A percentile compares a stretch with the other conserved stretches of the same genome.
These are phyloP conservation scores for Backusella mclennaniae DNA, from an alignment of 192 early-diverging fungal genomes.

Conservation along the genomic window DNA sequence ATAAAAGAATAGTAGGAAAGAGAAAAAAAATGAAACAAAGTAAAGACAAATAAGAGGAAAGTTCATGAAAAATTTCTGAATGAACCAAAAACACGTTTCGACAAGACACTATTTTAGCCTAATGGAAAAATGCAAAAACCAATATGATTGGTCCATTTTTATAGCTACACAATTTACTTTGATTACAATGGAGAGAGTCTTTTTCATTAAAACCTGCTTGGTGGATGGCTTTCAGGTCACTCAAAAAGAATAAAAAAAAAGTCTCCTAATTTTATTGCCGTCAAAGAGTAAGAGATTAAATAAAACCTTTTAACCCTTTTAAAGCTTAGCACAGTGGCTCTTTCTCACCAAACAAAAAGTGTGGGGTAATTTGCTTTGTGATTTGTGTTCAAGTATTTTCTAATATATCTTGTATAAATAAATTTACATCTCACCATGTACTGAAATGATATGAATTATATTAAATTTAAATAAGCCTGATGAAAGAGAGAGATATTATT, in stretches of 20 bases:
- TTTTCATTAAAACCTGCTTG: background rate
- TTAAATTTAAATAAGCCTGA: background rate
- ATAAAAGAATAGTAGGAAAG: too few relatives aligned
- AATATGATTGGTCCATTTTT: background rate
- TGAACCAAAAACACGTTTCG: conserved; percentile 1
- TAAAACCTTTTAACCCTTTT: background rate
- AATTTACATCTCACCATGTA: too few relatives aligned
- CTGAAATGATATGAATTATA: background rate
- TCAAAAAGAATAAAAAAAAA: background rate
- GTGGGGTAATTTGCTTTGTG: background rate
- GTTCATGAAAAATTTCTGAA: background rate
- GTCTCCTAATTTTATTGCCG: background rate
- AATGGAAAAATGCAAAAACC: background rate
- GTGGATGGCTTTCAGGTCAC: background rate
- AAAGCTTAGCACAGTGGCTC: background rate
- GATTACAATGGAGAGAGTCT: background rate
- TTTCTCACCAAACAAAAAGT: background rate
- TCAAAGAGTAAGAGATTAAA: background rate
- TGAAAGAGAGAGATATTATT: background rate
- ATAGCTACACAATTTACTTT: background rate
- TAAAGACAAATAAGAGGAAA: background rate
- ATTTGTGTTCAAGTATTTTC: background rate
- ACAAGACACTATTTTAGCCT: background rate
- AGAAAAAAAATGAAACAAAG: background rate
- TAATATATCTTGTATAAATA: background rate